A percentile compares a stretch with the other conserved stretches of the same genome.
Evolutionary conservation across 73 alveolate species (phyloP).

Genomic region (Halteria grandinella): DNA sequence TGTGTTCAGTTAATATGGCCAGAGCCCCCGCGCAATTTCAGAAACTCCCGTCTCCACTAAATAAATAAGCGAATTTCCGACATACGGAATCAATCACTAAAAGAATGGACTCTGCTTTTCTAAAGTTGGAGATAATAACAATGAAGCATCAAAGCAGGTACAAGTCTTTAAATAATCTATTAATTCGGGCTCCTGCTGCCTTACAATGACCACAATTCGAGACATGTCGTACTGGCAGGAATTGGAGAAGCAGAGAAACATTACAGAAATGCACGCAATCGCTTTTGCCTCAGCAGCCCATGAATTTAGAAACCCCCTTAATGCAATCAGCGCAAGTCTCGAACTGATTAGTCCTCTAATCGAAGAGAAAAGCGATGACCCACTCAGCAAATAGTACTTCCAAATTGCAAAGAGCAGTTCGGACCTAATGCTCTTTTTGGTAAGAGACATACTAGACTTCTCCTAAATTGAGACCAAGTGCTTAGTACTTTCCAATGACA

Average conservation of each 20-base stretch:
- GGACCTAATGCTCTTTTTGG: constrained; percentile 18
- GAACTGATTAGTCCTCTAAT: constrained; percentile 6
- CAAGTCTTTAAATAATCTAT: too few species aligned
- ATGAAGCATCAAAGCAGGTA: too few species aligned
- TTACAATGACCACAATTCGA: constrained; percentile 7
- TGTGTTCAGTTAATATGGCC: too few species aligned
- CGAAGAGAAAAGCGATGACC: neutral
- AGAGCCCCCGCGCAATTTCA: too few species aligned
- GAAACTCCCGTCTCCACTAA: too few species aligned
- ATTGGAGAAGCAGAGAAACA: constrained; percentile 11
- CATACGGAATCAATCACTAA: too few species aligned
- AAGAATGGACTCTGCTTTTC: too few species aligned
- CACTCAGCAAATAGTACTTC: too few species aligned
- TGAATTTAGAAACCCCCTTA: constrained; percentile 67
- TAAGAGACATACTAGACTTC: constrained; percentile 29
- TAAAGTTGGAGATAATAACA: too few species aligned
- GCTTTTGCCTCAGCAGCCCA: constrained; percentile 70
- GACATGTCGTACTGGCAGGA: constrained; percentile 31
- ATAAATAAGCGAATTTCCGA: too few species aligned
- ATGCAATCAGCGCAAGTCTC: constrained; percentile 36
- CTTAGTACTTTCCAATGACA: too few species aligned
- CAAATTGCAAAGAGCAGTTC: constrained; percentile 20
- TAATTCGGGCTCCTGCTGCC: neutral
- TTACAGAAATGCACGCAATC: neutral
- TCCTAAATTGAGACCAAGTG: constrained; percentile 1